Conservation (phyloP, 2,329 filamentous ascomycete genomes). For the Paraconiothyrium sp. region DNA sequence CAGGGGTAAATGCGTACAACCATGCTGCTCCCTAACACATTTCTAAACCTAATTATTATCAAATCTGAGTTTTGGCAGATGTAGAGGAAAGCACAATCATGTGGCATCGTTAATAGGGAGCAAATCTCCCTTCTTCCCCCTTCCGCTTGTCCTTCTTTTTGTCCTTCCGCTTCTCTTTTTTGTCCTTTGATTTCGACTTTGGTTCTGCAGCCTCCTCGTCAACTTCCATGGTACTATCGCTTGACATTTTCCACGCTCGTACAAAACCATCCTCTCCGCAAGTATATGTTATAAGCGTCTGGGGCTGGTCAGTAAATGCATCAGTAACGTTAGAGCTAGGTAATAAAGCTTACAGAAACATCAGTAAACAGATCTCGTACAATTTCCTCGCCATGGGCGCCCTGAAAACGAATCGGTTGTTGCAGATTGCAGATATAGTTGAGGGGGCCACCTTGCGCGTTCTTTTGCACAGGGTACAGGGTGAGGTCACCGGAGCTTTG, state of each 20-base stretch:
- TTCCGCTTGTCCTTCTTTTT: conserved; percentile 39
- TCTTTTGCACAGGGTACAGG: conserved; percentile 43
- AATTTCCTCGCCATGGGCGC: conserved; percentile 60
- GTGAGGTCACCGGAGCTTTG: conserved; percentile 38
- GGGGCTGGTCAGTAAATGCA: not conserved
- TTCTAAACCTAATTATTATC: no score
- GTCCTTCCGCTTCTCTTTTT: conserved; percentile 22
- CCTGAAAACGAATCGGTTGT: conserved; percentile 44
- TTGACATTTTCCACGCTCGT: conserved; percentile 52
- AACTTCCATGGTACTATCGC: conserved; percentile 36
- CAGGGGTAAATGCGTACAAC: not conserved
- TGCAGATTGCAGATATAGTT: conserved; percentile 41
- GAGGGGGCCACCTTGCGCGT: conserved; percentile 29
- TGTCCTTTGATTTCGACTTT: conserved; percentile 21
- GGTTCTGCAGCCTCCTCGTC: conserved; percentile 35
- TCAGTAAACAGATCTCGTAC: conserved; percentile 58
- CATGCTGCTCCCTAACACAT: no score
- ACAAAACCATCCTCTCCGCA: conserved; percentile 61
- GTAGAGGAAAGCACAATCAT: not conserved
- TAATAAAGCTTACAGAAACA: conserved; percentile 37
- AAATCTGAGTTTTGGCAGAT: no score
- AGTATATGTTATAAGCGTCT: conserved; percentile 53
- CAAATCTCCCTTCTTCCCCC: conserved; percentile 45
- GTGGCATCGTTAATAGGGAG: conserved; percentile 44
- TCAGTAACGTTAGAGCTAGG: not conserved